Base-by-base conservation (phyloP, 352 stramenopile genomes). In the Aphanomyces cochlioides region DNA sequence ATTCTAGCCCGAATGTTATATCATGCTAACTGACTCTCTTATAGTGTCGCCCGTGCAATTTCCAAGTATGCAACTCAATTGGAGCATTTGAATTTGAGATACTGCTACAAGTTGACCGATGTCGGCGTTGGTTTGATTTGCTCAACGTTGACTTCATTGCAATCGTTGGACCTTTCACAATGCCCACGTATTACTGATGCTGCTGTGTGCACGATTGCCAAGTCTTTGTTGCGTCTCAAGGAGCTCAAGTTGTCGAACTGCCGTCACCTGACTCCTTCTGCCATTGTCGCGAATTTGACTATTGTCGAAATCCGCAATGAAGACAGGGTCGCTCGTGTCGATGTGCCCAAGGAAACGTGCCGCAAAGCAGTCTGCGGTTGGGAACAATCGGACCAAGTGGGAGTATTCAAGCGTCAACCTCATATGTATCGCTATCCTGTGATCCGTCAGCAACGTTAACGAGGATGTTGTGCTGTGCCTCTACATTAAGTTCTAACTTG, bases 71-170 rank as follows among this genome's bases (percentile, higher is more conserved):
- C 28, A 28, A 28, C 1, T 28, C 28, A 79, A 47, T 78, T 95
- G 6, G 82, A 81, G 54, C 76, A 90, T 28, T 67, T 95, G 56
- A 92, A 93, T 56, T 45, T 95, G 47, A 85, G 85, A 53, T 95
- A 95, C 74, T 93, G 85, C 78, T 93, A 90, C 83, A 93, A 93
- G 67, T 70, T 95, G 15, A 89, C 87, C 39, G 87, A 95, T 63
- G 77, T 75, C 10, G 81, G 75, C 19, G 85, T 95, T 7, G 59
- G 67, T 7, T 69, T 73, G 13, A 73, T 95, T 39, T 93, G 85
- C 58, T 73, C 82, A 17, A 74, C 67, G 5, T 38, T 90, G 36
- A 63, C 73, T 7, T 57, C 72, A 3, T 76, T 95, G 50, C 73
- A 81, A 40, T 81, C 75, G n/a, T 72, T 95, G 47, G 91, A 95